Evolutionary conservation across 2,329 filamentous ascomycete genomes (phyloP), one percentile per base, ranked within the genome.

Genomic region (Biscogniauxia mediterranea): DNA sequence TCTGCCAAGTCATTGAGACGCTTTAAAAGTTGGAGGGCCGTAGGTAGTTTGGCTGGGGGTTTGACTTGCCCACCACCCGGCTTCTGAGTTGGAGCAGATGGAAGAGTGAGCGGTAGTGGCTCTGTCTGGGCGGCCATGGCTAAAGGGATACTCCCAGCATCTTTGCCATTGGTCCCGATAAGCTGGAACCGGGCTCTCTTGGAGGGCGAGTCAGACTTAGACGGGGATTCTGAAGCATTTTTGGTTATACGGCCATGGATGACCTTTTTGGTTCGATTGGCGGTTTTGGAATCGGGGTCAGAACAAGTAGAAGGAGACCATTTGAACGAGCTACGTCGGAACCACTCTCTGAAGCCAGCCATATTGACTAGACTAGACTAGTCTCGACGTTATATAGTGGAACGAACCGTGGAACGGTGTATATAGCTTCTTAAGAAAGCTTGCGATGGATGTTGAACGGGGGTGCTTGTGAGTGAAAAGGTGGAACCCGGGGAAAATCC

Each of bases 221-320:
- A 17, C 11, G 20, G 60, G 42, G 52, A 55, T 19, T 56, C 54
- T 17, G 32, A 54, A 19, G 20, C 11, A 28, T 25, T 54, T 52
- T 71, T 69, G 32, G 66, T 62, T 52, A 70, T 60, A n/a, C 66
- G 68, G 38, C 69, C 66, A 46, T 58, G 38, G 49, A 70, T 59
- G 58, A 69, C 56, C 55, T 59, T 66, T 28, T 61, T 54, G 38
- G 17, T 52, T 20, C 58, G 46, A 8, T 28, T 59, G 15, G 49
- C 58, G 52, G 52, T 25, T 21, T 28, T 55, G 9, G 54, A 58
- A n/a, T 58, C 21, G 19, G 19, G 11, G 46, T 46, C 38, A 32
- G 28, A 32, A 19, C 15, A 11, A 13, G 13, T 49, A 17, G 19
- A 11, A 13, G 13, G 49, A 17, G 19, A 50, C 25, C 49, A 32